Evolutionary conservation across 2,329 filamentous ascomycete species (phyloP).

Genomic region (Thelonectria olida): DNA sequence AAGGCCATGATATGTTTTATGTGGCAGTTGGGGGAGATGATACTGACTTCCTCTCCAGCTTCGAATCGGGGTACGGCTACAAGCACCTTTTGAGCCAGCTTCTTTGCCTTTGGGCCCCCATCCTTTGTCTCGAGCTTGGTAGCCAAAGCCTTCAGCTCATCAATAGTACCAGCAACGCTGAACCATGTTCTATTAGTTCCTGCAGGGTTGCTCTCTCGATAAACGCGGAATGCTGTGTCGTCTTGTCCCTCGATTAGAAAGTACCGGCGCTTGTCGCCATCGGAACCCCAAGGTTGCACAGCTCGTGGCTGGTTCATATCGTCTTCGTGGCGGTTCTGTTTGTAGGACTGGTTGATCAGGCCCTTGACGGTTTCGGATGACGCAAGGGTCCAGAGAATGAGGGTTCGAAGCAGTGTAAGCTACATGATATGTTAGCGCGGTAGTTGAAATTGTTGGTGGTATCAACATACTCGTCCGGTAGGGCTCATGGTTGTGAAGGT

Average conservation of each 20-base stretch:
- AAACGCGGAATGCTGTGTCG: constrained; percentile 92
- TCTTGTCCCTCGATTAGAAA: constrained; percentile 94
- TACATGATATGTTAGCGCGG: constrained; percentile 49
- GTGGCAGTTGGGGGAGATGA: neutral
- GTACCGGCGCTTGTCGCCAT: constrained; percentile 91
- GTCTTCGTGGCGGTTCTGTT: constrained; percentile 83
- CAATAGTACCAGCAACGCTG: constrained; percentile 90
- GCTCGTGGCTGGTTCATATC: constrained; percentile 86
- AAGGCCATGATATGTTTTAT: neutral
- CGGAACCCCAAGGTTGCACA: constrained; percentile 89
- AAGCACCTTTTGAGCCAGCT: constrained; percentile 79
- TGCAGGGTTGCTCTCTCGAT: constrained; percentile 89
- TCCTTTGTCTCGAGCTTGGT: constrained; percentile 81
- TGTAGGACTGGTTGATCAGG: constrained; percentile 88
- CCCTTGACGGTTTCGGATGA: constrained; percentile 85
- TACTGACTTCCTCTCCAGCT: constrained; percentile 83
- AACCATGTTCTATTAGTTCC: constrained; percentile 85
- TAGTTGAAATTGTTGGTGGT: neutral
- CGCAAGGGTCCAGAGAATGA: constrained; percentile 88
- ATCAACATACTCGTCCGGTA: constrained; percentile 74
- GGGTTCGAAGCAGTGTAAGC: constrained; percentile 83
- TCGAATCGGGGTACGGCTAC: constrained; percentile 90
- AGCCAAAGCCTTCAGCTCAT: constrained; percentile 80
- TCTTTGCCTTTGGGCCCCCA: constrained; percentile 81
- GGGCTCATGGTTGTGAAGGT: constrained; percentile 86